Base-by-base conservation (phyloP, 495 filamentous ascomycete species). In the Tuber aestivum region DNA sequence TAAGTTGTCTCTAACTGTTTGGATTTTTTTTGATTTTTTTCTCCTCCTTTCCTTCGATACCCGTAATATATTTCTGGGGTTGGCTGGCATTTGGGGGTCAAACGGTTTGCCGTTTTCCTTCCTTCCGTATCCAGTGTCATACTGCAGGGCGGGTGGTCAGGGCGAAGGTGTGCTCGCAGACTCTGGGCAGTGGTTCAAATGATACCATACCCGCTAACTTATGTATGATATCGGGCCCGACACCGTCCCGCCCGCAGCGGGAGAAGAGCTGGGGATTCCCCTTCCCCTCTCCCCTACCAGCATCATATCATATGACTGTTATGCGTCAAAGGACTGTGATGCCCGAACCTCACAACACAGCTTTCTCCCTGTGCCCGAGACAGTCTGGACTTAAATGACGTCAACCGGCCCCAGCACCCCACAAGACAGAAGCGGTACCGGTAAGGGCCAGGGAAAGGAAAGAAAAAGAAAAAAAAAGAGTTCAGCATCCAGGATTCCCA, bases 141-240 rank as follows among this genome's bases (percentile, higher is more conserved):
- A n/a, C n/a, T n/a, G n/a, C n/a, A n/a, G n/a, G n/a, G n/a, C n/a
- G 48, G 7, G 8, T 10, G 7, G 0, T 0, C 1, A 0, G 48
- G 48, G 3, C 8, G 2, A 50, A 2, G 38, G 23, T n/a, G 23
- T 50, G 3, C n/a, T n/a, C n/a, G n/a, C 23, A 50, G 0, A n/a
- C 2, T 50, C 23, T n/a, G 23, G 48, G 23, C 23, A 3, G 2
- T 12, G 21, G 21, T 50, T n/a, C 1, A n/a, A 18, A 50, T 50
- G 2, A n/a, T n/a, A n/a, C n/a, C n/a, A n/a, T n/a, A n/a, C 48
- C n/a, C 48, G 23, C 6, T n/a, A n/a, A n/a, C n/a, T n/a, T n/a
- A n/a, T n/a, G n/a, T n/a, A n/a, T n/a, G 21, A n/a, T 50, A n/a
- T 50, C 23, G 23, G 3, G 23, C 23, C 21, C 8, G 9, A 12